phyloP scores from a whole-genome alignment of 805 yeast species.

The Saturnispora gosingensis region DNA sequence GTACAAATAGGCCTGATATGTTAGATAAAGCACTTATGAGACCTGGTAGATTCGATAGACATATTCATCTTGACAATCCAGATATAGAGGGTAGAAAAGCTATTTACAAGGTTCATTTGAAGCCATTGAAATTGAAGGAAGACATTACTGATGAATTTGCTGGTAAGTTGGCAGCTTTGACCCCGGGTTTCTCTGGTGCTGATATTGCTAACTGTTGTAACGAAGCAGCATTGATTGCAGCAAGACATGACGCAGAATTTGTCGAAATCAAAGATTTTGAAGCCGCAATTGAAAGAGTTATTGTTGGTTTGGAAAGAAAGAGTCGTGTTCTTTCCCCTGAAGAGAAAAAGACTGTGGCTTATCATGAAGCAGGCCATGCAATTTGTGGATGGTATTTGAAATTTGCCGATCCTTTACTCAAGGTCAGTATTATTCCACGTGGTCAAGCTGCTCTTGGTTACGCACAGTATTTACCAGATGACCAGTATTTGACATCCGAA shows the following conservation, averaged over 20 bases:
- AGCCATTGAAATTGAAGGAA: slow-evolving; percentile 51
- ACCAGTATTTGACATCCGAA: slow-evolving; percentile 66
- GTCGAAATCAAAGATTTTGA: slow-evolving; percentile 82
- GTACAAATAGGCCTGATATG: slow-evolving; percentile 93
- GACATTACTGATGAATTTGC: slow-evolving; percentile 49
- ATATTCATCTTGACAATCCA: slow-evolving; percentile 83
- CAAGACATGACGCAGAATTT: slow-evolving; percentile 62
- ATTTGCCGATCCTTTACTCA: slow-evolving; percentile 85
- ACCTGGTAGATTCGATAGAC: slow-evolving; percentile 97
- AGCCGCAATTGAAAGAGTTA: slow-evolving; percentile 92
- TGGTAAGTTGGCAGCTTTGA: slow-evolving; percentile 86
- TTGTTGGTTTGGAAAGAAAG: slow-evolving; percentile 92
- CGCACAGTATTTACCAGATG: slow-evolving; percentile 95
- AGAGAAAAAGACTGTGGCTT: slow-evolving; percentile 87
- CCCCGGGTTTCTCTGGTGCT: slow-evolving; percentile 98
- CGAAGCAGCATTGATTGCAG: slow-evolving; percentile 96
- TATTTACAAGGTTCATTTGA: slow-evolving; percentile 79
- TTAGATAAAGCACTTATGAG: slow-evolving; percentile 87
- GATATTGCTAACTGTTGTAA: slow-evolving; percentile 96
- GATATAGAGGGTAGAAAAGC: slow-evolving; percentile 93
- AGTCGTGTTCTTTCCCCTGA: slow-evolving; percentile 73
- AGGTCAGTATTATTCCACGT: slow-evolving; percentile 94
- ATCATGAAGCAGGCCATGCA: slow-evolving; percentile 99
- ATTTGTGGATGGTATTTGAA: slow-evolving; percentile 94
- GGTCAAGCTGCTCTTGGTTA: slow-evolving; percentile 97